phyloP scores from a whole-genome alignment of 805 yeast species.

The Saccharomycopsis sp. region DNA sequence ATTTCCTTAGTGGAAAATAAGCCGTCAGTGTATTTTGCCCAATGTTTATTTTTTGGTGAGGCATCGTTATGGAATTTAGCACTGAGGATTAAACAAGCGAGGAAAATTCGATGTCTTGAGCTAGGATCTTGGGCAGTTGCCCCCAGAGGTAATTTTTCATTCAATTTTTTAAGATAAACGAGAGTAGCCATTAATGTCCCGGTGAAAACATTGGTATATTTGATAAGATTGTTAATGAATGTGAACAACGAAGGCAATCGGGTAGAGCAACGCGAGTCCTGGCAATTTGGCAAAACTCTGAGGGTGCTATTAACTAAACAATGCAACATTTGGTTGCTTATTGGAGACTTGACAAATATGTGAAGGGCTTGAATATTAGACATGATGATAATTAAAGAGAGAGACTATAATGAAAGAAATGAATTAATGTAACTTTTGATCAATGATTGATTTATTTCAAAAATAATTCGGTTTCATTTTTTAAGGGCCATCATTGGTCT shows the following conservation, averaged over 20 bases:
- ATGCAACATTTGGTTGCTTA: conserved; percentile 21
- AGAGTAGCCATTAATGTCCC: conserved; percentile 92
- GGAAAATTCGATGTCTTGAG: conserved; percentile 85
- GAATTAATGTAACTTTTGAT: neutral
- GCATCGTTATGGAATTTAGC: conserved; percentile 92
- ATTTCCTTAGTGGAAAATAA: conserved; percentile 70
- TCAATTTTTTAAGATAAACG: conserved; percentile 72
- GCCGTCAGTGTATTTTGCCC: conserved; percentile 92
- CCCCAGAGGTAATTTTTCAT: conserved; percentile 73
- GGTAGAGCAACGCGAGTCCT: conserved; percentile 22
- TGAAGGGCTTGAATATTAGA: conserved; percentile 20
- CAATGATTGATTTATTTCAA: no score
- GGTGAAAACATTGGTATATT: conserved; percentile 85
- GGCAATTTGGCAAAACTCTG: conserved; percentile 18
- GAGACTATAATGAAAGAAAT: neutral
- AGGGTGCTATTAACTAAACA: conserved; percentile 19
- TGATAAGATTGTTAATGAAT: conserved; percentile 69
- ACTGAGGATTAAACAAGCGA: conserved; percentile 84
- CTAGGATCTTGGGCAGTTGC: conserved; percentile 84
- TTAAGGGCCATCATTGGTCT: no score
- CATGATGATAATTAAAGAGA: conserved; percentile 8
- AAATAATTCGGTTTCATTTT: no score
- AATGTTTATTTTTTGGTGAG: conserved; percentile 90
- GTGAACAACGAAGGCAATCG: conserved; percentile 40
- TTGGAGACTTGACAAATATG: conserved; percentile 14